These are phyloP conservation scores for Neonectria punicea DNA, from an alignment of 2,329 filamentous ascomycete species.

Conservation along the genomic window DNA sequence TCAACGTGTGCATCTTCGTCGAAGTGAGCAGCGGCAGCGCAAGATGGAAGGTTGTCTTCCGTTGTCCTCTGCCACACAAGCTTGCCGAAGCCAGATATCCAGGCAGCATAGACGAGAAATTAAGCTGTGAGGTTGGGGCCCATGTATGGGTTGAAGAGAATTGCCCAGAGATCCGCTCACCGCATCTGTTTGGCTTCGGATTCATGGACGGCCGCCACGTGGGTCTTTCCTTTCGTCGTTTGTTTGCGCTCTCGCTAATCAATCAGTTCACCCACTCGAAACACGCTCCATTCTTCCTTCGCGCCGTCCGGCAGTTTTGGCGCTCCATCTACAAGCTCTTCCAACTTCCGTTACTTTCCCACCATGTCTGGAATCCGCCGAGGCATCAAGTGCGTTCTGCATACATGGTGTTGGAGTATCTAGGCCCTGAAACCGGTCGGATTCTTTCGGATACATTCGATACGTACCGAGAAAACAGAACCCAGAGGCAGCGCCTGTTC, in stretches of 20 bases:
- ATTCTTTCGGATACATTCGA: constrained; percentile 38
- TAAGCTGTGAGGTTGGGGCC: not conserved
- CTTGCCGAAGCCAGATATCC: not conserved
- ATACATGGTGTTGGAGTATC: constrained; percentile 39
- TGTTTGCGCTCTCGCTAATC: constrained; percentile 16
- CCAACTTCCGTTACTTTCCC: constrained; percentile 25
- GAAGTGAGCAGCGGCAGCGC: not conserved
- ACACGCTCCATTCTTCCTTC: constrained; percentile 14
- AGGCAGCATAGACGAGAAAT: not conserved
- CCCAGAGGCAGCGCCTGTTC: constrained; percentile 27
- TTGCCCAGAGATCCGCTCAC: not conserved
- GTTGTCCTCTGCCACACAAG: too few species aligned
- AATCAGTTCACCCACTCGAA: constrained; percentile 13
- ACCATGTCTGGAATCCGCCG: constrained; percentile 22
- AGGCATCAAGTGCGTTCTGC: constrained; percentile 13
- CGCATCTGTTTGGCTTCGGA: not conserved
- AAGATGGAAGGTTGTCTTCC: not conserved
- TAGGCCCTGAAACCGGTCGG: constrained; percentile 30
- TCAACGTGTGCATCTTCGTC: not conserved
- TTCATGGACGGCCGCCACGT: constrained; percentile 6
- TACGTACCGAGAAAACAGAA: constrained; percentile 20
- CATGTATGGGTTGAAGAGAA: not conserved
- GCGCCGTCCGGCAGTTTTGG: constrained; percentile 8
- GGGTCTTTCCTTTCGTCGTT: not conserved
- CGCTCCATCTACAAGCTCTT: constrained; percentile 23